Percentiles rank a stretch among this genome's conserved stretches.
Evolutionary conservation across 2,329 filamentous ascomycete genomes (phyloP).

Genomic region (Aureobasidium uvarum): DNA sequence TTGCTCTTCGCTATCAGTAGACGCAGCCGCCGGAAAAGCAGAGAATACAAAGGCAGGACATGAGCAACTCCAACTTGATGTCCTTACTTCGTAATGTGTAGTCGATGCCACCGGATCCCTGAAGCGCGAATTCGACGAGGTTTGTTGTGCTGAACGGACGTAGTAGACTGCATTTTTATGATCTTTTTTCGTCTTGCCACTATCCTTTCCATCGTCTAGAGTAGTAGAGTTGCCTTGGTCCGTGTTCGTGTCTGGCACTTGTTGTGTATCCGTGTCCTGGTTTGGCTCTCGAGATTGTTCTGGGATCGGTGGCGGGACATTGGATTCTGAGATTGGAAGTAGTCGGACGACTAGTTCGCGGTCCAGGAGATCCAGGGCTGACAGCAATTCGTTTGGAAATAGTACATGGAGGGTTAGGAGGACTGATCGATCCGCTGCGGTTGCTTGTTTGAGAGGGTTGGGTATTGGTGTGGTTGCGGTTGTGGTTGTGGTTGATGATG

Average conservation of each 20-base stretch:
- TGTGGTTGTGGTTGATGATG: slow-evolving; percentile 18
- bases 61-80: slow-evolving; percentile 80
- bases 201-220: background rate
- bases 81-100: slow-evolving; percentile 69
- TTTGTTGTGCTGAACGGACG: slow-evolving; percentile 59
- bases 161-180: slow-evolving; percentile 50
- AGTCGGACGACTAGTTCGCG: slow-evolving; percentile 65
- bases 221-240: background rate
- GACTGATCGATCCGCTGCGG: slow-evolving; percentile 43
- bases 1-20: background rate
- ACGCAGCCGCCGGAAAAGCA: slow-evolving; percentile 53
- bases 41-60: slow-evolving; percentile 81
- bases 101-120: slow-evolving; percentile 26
- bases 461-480: slow-evolving; percentile 29
- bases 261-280: background rate
- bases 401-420: slow-evolving; percentile 82
- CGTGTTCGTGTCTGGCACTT: background rate
- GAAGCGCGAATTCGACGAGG: slow-evolving; percentile 32
- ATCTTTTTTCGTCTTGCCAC: background rate
- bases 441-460: slow-evolving; percentile 45
- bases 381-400: slow-evolving; percentile 76
- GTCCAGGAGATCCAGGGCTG: slow-evolving; percentile 85
- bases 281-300: background rate
- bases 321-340: background rate
- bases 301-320: background rate